phyloP scores from a whole-genome alignment of 306 rosid species.

The Rubus parviflorus region DNA sequence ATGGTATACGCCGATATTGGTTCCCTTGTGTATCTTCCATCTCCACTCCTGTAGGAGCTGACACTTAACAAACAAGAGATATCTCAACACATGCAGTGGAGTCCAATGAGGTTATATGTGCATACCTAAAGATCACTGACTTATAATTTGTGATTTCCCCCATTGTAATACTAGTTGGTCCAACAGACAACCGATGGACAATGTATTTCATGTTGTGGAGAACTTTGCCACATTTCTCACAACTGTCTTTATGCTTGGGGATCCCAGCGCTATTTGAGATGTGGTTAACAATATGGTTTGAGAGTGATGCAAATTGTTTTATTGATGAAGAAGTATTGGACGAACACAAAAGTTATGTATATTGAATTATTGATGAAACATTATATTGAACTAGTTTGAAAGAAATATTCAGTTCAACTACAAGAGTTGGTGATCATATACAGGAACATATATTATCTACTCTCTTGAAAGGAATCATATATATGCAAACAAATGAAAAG shows the following conservation, averaged over 20 bases:
- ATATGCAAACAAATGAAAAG: neutral
- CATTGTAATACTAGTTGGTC: constrained; percentile 1
- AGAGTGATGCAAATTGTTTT: neutral
- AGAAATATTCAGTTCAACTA: neutral
- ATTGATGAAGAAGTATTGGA: neutral
- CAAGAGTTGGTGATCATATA: constrained; percentile 6
- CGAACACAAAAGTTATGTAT: neutral
- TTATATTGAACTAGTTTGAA: neutral
- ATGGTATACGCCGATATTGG: constrained; percentile 82
- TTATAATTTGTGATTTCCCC: neutral
- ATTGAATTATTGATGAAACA: neutral
- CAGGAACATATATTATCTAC: neutral
- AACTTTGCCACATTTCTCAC: neutral
- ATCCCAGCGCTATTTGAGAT: neutral
- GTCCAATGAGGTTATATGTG: neutral
- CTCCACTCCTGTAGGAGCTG: constrained; percentile 51
- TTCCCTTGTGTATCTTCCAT: constrained; percentile 88
- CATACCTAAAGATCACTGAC: neutral
- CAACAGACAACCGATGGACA: neutral
- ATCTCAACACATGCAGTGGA: neutral
- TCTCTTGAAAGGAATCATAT: constrained; percentile 5
- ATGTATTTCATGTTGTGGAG: neutral
- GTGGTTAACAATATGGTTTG: neutral
- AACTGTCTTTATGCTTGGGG: neutral
- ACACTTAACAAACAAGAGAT: constrained; percentile 30